A percentile compares a stretch with the other conserved stretches of the same genome.
These are phyloP conservation scores for Trypanosoma conorhini DNA, from an alignment of 208 protist genomes.

Conservation along the genomic window DNA sequence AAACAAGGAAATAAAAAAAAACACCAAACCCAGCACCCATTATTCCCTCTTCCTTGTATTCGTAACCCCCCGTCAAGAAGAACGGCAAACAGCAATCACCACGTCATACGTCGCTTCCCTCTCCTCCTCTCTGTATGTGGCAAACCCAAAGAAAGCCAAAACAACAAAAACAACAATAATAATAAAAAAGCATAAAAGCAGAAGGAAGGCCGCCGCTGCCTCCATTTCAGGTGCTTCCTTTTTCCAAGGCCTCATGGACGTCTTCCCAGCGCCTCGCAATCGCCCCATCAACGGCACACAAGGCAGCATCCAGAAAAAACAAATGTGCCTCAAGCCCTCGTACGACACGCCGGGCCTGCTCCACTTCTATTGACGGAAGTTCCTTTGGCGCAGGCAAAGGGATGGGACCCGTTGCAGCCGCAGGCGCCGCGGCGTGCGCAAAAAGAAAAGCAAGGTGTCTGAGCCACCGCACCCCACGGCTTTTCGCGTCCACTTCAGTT, in stretches of 20 bases:
- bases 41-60: too few relatives aligned
- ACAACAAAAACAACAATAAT: neutral
- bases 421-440: slow-evolving; percentile 11
- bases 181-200: slow-evolving; percentile 6
- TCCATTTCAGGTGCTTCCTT: neutral
- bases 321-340: slow-evolving; percentile 23
- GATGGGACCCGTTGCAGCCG: neutral
- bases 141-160: neutral
- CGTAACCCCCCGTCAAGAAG: too few relatives aligned
- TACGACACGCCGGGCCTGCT: slow-evolving; percentile 6
- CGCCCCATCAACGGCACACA: slow-evolving; percentile 11
- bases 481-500: neutral
- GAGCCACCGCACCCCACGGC: slow-evolving; percentile 32
- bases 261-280: slow-evolving; percentile 31
- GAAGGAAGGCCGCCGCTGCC: neutral
- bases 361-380: neutral
- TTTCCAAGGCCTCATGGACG: slow-evolving; percentile 2
- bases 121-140: neutral
- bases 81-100: too few relatives aligned
- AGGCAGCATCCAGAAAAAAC: slow-evolving; percentile 20
- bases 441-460: slow-evolving; percentile 54
- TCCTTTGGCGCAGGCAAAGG: neutral
- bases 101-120: neutral
- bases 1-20: too few relatives aligned
- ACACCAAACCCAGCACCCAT: too few relatives aligned